These are phyloP conservation scores for Psophocarpus tetragonolobus DNA, from an alignment of 306 rosid species.

Conservation along the genomic window DNA sequence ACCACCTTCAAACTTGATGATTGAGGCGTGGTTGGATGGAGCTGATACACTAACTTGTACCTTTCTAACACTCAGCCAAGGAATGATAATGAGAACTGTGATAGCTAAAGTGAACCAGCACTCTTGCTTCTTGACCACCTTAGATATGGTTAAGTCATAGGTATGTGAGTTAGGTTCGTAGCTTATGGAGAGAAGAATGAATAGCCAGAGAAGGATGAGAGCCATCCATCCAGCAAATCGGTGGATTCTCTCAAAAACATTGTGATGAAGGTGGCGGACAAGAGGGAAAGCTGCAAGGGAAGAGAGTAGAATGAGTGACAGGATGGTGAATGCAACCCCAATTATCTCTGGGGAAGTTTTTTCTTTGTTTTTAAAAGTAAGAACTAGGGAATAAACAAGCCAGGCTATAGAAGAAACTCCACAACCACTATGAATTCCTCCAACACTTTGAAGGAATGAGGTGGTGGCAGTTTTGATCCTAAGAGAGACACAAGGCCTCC, in stretches of 20 bases:
- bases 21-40: conserved; percentile 61
- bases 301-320: conserved; percentile 57
- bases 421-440: conserved; percentile 79
- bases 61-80: conserved; percentile 58
- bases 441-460: conserved; percentile 71
- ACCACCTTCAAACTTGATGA: conserved; percentile 61
- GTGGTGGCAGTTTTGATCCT: conserved; percentile 54
- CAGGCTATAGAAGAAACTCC: conserved; percentile 75
- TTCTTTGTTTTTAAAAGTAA: conserved; percentile 39
- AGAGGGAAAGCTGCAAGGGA: conserved; percentile 72
- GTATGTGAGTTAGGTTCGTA: conserved; percentile 46
- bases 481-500: conserved; percentile 54
- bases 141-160: conserved; percentile 27
- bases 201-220: conserved; percentile 56
- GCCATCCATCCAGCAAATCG: conserved; percentile 71
- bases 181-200: conserved; percentile 41
- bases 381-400: conserved; percentile 57
- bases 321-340: conserved; percentile 49
- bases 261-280: conserved; percentile 72
- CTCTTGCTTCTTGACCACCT: conserved; percentile 45
- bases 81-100: conserved; percentile 51
- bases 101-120: conserved; percentile 58
- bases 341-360: conserved; percentile 51
- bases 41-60: conserved; percentile 43
- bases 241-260: conserved; percentile 63